A percentile compares a stretch with the other conserved stretches of the same genome.
Conservation (phyloP, 1,284 basidiomycete species). For the Pterulicium gracile region DNA sequence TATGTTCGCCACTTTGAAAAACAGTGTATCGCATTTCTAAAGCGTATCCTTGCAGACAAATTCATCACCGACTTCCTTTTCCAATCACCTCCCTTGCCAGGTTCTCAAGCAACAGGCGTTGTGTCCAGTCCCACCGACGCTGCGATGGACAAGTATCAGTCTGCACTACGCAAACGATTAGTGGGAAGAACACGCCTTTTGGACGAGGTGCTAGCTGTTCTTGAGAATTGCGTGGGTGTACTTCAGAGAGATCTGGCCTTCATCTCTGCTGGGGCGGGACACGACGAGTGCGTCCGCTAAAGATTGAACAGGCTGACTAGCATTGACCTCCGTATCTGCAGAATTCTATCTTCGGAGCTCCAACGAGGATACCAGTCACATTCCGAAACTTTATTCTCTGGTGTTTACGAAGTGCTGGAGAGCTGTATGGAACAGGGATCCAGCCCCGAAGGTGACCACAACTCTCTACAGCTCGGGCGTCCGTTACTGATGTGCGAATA, state of each 20-base stretch:
- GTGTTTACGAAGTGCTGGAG: constrained; percentile 28
- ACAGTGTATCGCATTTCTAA: neutral
- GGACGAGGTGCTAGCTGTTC: constrained; percentile 39
- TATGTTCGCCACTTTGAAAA: constrained; percentile 1
- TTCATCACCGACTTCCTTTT: constrained; percentile 46
- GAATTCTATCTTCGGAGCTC: constrained; percentile 28
- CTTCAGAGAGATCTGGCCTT: constrained; percentile 38
- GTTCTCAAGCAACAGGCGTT: constrained; percentile 26
- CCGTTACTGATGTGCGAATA: no score
- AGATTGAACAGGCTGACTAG: no score
- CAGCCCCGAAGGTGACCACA: constrained; percentile 21
- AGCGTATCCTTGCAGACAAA: constrained; percentile 26
- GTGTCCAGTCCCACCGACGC: constrained; percentile 26
- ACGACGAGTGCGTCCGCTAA: constrained; percentile 25
- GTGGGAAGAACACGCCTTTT: constrained; percentile 47
- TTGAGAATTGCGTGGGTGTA: constrained; percentile 45
- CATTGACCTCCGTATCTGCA: no score
- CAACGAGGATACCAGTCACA: constrained; percentile 33
- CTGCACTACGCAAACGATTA: constrained; percentile 43
- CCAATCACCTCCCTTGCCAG: constrained; percentile 34
- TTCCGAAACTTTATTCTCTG: constrained; percentile 32
- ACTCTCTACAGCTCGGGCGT: neutral
- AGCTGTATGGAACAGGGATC: constrained; percentile 20
- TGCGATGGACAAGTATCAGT: constrained; percentile 48
- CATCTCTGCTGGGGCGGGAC: constrained; percentile 19